These are phyloP conservation scores for Fusarium cicatricum DNA, from an alignment of 2,329 filamentous ascomycete species.

Conservation along the genomic window DNA sequence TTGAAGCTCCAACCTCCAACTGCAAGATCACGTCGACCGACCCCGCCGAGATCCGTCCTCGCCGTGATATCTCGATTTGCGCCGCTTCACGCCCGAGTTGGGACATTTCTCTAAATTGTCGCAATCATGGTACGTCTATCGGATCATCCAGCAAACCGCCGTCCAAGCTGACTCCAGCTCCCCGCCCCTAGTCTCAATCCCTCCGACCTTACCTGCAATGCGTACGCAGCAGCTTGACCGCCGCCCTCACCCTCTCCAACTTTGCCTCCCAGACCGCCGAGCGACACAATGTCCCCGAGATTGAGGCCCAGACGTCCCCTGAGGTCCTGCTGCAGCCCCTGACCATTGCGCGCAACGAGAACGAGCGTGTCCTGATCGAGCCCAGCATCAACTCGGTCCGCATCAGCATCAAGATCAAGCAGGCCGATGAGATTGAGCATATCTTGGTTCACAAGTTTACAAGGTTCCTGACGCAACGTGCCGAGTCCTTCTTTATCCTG, in stretches of 20 bases:
- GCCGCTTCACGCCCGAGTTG: constrained; percentile 1
- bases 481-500: constrained; percentile 96
- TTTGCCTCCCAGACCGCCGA: constrained; percentile 97
- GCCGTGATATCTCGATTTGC: constrained; percentile 25
- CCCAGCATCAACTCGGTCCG: constrained; percentile 96
- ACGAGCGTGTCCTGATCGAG: constrained; percentile 95
- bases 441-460: constrained; percentile 99
- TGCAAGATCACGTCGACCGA: constrained; percentile 30
- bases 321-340: constrained; percentile 94
- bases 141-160: neutral
- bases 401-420: constrained; percentile 98
- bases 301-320: constrained; percentile 91
- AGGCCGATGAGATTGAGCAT: constrained; percentile 98
- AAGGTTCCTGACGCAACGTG: constrained; percentile 80
- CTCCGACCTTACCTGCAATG: constrained; percentile 95
- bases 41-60: constrained; percentile 37
- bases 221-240: constrained; percentile 92
- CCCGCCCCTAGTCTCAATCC: constrained; percentile 79
- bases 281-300: constrained; percentile 96
- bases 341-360: constrained; percentile 92
- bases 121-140: constrained; percentile 32
- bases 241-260: constrained; percentile 87
- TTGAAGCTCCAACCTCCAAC: constrained; percentile 41
- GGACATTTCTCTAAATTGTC: constrained; percentile 14
- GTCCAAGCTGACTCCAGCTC: constrained; percentile 32